Evolutionary conservation across 768 basidiomycete genomes (phyloP).

Genomic region (Calocera viscosa): DNA sequence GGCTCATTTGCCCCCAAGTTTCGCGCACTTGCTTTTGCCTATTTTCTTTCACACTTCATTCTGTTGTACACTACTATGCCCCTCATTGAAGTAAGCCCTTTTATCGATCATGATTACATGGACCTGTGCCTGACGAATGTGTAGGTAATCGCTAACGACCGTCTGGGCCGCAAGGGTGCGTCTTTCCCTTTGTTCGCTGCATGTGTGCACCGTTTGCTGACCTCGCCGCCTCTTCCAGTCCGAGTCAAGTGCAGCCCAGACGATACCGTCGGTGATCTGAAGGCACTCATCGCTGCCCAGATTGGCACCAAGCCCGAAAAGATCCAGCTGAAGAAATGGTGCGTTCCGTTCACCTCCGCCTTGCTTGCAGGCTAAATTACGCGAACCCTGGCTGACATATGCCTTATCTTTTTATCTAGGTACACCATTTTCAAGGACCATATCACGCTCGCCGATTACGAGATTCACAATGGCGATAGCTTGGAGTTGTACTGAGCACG

Average conservation of each 20-base stretch:
- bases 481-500: slow-evolving; percentile 68
- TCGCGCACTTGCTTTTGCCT: not conserved
- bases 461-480: slow-evolving; percentile 87
- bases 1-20: not conserved
- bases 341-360: slow-evolving; percentile 21
- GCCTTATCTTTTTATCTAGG: slow-evolving; percentile 35
- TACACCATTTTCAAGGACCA: slow-evolving; percentile 95
- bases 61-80: slow-evolving; percentile 20
- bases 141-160: slow-evolving; percentile 90
- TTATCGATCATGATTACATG: not conserved
- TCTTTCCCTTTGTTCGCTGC: not conserved
- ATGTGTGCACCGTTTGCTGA: not conserved
- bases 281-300: slow-evolving; percentile 93
- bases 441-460: slow-evolving; percentile 82
- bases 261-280: slow-evolving; percentile 94
- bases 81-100: slow-evolving; percentile 25
- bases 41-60: not conserved
- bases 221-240: slow-evolving; percentile 36
- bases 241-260: slow-evolving; percentile 90
- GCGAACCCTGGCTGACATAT: not conserved
- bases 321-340: slow-evolving; percentile 97
- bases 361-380: not conserved
- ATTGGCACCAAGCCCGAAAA: slow-evolving; percentile 75
- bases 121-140: slow-evolving; percentile 11
- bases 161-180: slow-evolving; percentile 83